A percentile compares a stretch with the other conserved stretches of the same genome.
Conservation (phyloP, 805 yeast genomes). For the Candida sanyiensis region DNA sequence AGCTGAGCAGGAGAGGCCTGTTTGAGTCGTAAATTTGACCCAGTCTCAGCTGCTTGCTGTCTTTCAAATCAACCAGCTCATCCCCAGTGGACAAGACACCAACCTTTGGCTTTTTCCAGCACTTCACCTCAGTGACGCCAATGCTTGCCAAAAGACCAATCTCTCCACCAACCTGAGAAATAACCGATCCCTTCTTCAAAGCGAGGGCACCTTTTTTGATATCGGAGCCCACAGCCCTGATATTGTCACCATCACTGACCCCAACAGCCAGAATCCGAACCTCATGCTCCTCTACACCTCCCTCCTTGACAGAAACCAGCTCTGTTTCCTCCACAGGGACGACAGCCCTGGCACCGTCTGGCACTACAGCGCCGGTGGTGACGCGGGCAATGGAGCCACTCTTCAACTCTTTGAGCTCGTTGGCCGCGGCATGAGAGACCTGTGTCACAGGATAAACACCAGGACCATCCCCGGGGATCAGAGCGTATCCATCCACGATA, state of each 20-base stretch:
- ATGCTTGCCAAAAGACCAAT: slow-evolving; percentile 44
- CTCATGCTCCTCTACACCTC: slow-evolving; percentile 37
- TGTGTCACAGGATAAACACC: slow-evolving; percentile 37
- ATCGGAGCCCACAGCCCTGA: slow-evolving; percentile 45
- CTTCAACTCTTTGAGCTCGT: slow-evolving; percentile 16
- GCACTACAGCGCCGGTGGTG: slow-evolving; percentile 55
- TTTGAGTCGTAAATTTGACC: slow-evolving; percentile 49
- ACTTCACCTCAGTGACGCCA: slow-evolving; percentile 35
- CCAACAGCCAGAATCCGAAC: slow-evolving; percentile 36
- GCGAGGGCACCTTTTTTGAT: slow-evolving; percentile 34
- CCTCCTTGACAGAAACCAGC: slow-evolving; percentile 29
- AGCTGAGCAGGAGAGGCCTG: slow-evolving; percentile 39
- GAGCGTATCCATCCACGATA: slow-evolving; percentile 54
- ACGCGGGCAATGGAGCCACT: slow-evolving; percentile 39
- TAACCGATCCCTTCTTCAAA: slow-evolving; percentile 30
- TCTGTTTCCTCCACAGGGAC: slow-evolving; percentile 50
- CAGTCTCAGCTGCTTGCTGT: slow-evolving; percentile 17
- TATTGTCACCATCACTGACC: slow-evolving; percentile 38
- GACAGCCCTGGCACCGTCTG: slow-evolving; percentile 48
- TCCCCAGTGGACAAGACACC: slow-evolving; percentile 50
- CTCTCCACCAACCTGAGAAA: slow-evolving; percentile 43
- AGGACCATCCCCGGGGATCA: slow-evolving; percentile 39
- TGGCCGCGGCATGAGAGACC: slow-evolving; percentile 38
- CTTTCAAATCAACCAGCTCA: slow-evolving; percentile 36
- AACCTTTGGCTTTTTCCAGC: slow-evolving; percentile 36